Evolutionary conservation across 106 monocot species (phyloP), one percentile per base, ranked within the genome.

Genomic region (Apostasia ramifera): DNA sequence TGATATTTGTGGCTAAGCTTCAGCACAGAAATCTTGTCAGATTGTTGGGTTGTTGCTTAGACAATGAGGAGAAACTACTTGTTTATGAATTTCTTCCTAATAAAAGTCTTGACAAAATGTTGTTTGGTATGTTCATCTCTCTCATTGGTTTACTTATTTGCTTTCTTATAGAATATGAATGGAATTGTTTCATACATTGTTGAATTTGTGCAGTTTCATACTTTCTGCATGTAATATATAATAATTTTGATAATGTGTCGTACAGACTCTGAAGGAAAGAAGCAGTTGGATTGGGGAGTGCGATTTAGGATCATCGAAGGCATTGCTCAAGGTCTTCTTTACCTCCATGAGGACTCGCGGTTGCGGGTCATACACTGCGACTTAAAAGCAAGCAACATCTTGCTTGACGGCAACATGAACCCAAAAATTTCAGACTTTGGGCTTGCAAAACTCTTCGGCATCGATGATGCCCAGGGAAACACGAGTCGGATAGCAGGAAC

Each of bases 371-470:
- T 72, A 52, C 72, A 72, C 53, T 52, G 72, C 6, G 63, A 72
- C 15, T 14, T 72, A 6, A 72, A 72, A 63, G 72, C 62, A 15
- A 72, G 72, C 63, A 72, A 72, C n/a, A 15, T 72, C 5, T 63
- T 72, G 53, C 55, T 73, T 5, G 73, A 73, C 40, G 51, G 45
- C 44, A 55, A 65, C 15, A 64, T 73, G 63, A 73, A 65, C 9
- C 55, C 73, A 4, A 65, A 73, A 56, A 65, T 73, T 12, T 63
- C 73, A 55, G 73, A 73, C 45, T 73, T 73, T 65, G 73, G 73
- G 9, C 26, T 56, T 3, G 73, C 73, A 15, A 63, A 45, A 38
- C 55, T 64, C 1, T 73, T 73, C 41, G 64, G 10, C 15, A 64
- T 9, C 26, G 55, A 73, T 47, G 55, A 73, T 64, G 55, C 55